phyloP scores from a whole-genome alignment of 2,329 filamentous ascomycete species.

The Fusarium miscanthi region DNA sequence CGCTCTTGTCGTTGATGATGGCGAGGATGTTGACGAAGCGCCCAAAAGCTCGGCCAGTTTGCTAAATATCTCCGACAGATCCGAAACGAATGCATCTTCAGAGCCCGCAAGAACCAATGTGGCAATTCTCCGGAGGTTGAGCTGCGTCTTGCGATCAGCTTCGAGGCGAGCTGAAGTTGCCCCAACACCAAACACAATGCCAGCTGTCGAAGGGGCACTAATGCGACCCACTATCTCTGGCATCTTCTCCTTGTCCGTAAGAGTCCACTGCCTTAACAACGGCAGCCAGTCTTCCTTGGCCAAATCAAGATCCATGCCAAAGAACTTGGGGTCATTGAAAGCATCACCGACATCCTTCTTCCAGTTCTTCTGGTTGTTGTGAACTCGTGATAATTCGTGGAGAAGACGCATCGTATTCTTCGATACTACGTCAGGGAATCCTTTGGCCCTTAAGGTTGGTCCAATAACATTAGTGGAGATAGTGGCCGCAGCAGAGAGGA shows the following conservation, averaged over 20 bases:
- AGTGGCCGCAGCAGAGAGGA: constrained; percentile 78
- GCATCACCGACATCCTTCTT: constrained; percentile 92
- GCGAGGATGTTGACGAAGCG: constrained; percentile 88
- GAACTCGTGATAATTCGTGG: constrained; percentile 79
- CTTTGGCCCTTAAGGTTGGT: constrained; percentile 83
- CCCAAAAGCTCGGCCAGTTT: constrained; percentile 87
- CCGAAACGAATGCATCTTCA: constrained; percentile 82
- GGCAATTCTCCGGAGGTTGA: constrained; percentile 86
- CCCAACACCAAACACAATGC: constrained; percentile 98
- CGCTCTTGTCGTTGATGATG: constrained; percentile 87
- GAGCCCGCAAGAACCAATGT: constrained; percentile 81
- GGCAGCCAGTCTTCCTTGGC: constrained; percentile 83
- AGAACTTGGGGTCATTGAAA: constrained; percentile 90
- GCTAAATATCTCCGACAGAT: constrained; percentile 78
- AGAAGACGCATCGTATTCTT: constrained; percentile 77
- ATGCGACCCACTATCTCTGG: constrained; percentile 83
- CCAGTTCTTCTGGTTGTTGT: constrained; percentile 87
- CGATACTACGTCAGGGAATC: constrained; percentile 87
- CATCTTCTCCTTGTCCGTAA: constrained; percentile 89
- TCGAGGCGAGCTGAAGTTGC: constrained; percentile 94
- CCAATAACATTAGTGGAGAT: constrained; percentile 87
- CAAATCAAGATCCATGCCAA: constrained; percentile 73
- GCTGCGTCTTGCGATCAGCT: constrained; percentile 90
- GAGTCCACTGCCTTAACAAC: constrained; percentile 83
- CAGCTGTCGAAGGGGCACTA: constrained; percentile 87